These are phyloP conservation scores for Sporormia fimetaria DNA, from an alignment of 495 filamentous ascomycete species.

Conservation along the genomic window DNA sequence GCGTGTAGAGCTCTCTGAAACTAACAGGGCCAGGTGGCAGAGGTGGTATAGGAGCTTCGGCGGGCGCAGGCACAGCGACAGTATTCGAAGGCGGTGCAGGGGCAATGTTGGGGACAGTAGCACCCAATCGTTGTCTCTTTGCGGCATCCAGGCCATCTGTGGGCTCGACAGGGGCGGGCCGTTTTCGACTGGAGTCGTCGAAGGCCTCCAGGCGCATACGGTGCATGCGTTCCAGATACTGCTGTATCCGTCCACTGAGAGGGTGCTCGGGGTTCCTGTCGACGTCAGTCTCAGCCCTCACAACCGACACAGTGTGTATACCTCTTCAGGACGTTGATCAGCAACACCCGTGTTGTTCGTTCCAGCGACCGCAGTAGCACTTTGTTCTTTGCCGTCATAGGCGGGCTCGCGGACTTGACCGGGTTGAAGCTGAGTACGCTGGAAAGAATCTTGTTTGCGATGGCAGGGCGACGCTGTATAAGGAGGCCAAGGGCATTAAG, in stretches of 20 bases:
- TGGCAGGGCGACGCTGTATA: conserved; percentile 64
- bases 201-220: conserved; percentile 62
- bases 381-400: conserved; percentile 64
- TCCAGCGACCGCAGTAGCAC: conserved; percentile 87
- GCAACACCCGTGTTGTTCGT: conserved; percentile 70
- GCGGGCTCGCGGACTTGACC: conserved; percentile 59
- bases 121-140: conserved; percentile 59
- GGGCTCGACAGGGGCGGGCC: conserved; percentile 52
- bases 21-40: conserved; percentile 62
- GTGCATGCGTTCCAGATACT: conserved; percentile 66
- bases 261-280: conserved; percentile 59
- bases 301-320: conserved; percentile 29
- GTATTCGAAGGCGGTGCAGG: too few relatives aligned
- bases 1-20: conserved; percentile 68
- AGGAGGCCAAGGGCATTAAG: conserved; percentile 75
- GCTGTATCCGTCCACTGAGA: conserved; percentile 58
- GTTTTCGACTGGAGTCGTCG: conserved; percentile 67
- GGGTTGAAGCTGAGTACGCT: conserved; percentile 88
- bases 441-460: conserved; percentile 73
- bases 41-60: conserved; percentile 48
- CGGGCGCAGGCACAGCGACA: too few relatives aligned
- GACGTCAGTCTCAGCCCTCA: not conserved
- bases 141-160: conserved; percentile 56
- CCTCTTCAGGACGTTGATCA: conserved; percentile 70
- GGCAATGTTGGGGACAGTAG: conserved; percentile 36